A percentile compares a stretch with the other conserved stretches of the same genome.
phyloP scores from a whole-genome alignment of 2,329 filamentous ascomycete species.

The Ciborinia camelliae region DNA sequence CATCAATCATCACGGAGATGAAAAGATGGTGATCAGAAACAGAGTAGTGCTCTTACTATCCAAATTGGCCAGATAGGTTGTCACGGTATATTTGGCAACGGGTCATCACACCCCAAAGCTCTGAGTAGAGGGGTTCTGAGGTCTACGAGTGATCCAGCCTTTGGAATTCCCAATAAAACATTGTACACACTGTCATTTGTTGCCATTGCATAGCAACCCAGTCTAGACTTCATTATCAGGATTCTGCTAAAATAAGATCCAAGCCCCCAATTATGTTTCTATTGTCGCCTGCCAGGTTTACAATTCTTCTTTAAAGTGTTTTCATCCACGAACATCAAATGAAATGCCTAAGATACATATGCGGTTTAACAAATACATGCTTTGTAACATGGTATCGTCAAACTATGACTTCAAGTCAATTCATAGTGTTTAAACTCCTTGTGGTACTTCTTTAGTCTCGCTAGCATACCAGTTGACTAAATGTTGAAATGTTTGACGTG shows the following conservation, averaged over 20 bases:
- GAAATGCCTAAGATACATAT: neutral
- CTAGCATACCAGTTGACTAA: neutral
- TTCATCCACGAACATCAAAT: no score
- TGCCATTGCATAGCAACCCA: neutral
- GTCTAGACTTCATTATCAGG: no score
- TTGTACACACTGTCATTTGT: neutral
- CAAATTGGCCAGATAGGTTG: no score
- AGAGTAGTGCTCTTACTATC: constrained; percentile 3
- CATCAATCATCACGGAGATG: neutral
- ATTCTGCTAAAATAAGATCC: neutral
- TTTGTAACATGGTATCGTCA: neutral
- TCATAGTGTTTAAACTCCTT: no score
- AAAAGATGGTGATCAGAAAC: neutral
- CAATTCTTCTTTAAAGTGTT: neutral
- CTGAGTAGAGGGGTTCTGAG: neutral
- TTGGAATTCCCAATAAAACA: no score
- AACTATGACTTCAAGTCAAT: neutral
- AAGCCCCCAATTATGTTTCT: neutral
- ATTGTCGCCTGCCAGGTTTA: neutral
- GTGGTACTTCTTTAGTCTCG: no score
- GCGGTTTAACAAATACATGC: neutral
- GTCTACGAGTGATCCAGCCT: neutral
- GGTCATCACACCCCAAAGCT: neutral
- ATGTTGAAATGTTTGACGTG: neutral
- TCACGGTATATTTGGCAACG: neutral